A percentile compares a stretch with the other conserved stretches of the same genome.
Conservation (phyloP, 805 yeast species). For the Candida namnaoensis region DNA sequence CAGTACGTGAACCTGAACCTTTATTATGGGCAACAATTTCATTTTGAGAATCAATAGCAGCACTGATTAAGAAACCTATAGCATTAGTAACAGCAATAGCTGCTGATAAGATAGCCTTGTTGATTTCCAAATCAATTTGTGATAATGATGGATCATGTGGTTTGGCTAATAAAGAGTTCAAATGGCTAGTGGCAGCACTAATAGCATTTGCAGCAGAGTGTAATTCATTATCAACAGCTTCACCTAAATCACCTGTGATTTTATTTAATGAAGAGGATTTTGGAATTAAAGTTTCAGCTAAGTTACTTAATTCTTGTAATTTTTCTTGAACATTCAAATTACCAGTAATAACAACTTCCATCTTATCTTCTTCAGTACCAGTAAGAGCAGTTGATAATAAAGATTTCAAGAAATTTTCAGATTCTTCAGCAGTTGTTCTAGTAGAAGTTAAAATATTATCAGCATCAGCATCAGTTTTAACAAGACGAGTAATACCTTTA, state of each 20-base stretch:
- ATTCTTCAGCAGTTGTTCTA: constrained; percentile 47
- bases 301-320: constrained; percentile 47
- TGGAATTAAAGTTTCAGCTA: constrained; percentile 51
- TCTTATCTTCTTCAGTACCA: constrained; percentile 52
- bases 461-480: constrained; percentile 41
- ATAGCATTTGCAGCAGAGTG: constrained; percentile 64
- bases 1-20: constrained; percentile 58
- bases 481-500: constrained; percentile 57
- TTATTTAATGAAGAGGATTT: constrained; percentile 16
- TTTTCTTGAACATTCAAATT: constrained; percentile 68
- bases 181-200: constrained; percentile 51
- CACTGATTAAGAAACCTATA: constrained; percentile 57
- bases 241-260: constrained; percentile 51
- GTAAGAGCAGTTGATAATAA: constrained; percentile 44
- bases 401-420: constrained; percentile 54
- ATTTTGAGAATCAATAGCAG: constrained; percentile 73
- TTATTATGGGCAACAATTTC: constrained; percentile 71
- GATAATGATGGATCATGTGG: constrained; percentile 43
- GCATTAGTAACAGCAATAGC: constrained; percentile 79
- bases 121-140: constrained; percentile 55
- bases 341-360: constrained; percentile 69
- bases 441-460: constrained; percentile 41
- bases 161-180: constrained; percentile 39
- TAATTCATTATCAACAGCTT: constrained; percentile 68
- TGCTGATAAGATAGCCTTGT: constrained; percentile 68